These are phyloP conservation scores for Aspergillus aculeatinus DNA, from an alignment of 2,329 filamentous ascomycete species.

Conservation along the genomic window DNA sequence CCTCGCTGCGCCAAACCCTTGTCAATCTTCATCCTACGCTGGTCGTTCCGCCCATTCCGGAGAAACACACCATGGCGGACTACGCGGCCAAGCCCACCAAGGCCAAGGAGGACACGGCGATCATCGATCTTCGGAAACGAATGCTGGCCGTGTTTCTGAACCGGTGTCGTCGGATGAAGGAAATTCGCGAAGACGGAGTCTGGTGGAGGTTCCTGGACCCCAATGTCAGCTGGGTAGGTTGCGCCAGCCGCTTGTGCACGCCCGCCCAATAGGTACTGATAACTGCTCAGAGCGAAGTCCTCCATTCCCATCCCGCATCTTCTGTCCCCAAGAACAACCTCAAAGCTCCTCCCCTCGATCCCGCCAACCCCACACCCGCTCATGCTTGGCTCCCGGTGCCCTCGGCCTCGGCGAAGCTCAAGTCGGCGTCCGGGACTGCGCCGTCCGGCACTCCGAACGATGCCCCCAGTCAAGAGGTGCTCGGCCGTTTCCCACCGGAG, in stretches of 20 bases:
- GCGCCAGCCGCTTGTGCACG: slow-evolving; percentile 14
- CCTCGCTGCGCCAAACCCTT: slow-evolving; percentile 82
- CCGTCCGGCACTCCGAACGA: slow-evolving; percentile 51
- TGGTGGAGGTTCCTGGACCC: slow-evolving; percentile 98
- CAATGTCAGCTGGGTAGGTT: slow-evolving; percentile 91
- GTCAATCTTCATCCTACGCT: slow-evolving; percentile 91
- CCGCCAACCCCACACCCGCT: slow-evolving; percentile 84
- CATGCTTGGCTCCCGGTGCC: slow-evolving; percentile 88
- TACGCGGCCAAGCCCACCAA: slow-evolving; percentile 97
- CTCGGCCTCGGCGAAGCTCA: slow-evolving; percentile 80
- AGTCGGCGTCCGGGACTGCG: slow-evolving; percentile 45
- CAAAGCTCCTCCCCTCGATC: slow-evolving; percentile 91
- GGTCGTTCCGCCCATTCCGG: slow-evolving; percentile 93
- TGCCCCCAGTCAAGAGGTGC: slow-evolving; percentile 61
- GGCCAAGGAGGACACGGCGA: slow-evolving; percentile 94
- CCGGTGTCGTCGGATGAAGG: slow-evolving; percentile 86
- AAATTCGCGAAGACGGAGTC: slow-evolving; percentile 86
- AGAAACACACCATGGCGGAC: slow-evolving; percentile 98
- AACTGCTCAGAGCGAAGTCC: slow-evolving; percentile 73
- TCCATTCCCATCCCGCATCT: slow-evolving; percentile 84
- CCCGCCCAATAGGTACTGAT: slow-evolving; percentile 26
- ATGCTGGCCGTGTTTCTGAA: slow-evolving; percentile 97
- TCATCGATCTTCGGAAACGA: slow-evolving; percentile 93
- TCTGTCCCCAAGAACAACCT: slow-evolving; percentile 92
- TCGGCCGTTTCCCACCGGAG: slow-evolving; percentile 79